These are phyloP conservation scores for Leccinellum albellum DNA, from an alignment of 768 basidiomycete genomes.

Conservation along the genomic window DNA sequence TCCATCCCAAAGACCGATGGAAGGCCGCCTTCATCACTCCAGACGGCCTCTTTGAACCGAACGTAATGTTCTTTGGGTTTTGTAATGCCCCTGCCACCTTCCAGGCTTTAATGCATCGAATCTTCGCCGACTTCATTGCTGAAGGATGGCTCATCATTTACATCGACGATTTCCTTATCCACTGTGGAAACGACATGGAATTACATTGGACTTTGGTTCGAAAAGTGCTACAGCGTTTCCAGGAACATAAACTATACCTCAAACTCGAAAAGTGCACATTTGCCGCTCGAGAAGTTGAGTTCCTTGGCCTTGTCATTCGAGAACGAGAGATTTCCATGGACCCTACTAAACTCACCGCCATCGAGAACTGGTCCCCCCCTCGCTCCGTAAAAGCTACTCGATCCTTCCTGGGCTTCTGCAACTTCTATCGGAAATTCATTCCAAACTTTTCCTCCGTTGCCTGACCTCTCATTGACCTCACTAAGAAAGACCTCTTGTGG, in stretches of 20 bases:
- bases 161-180: not conserved
- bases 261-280: not conserved
- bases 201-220: not conserved
- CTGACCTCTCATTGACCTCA: not conserved
- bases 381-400: not conserved
- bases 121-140: not conserved
- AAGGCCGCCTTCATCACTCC: no score
- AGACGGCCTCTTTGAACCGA: not conserved
- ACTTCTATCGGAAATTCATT: not conserved
- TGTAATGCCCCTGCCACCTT: not conserved
- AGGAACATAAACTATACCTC: not conserved
- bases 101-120: not conserved
- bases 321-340: not conserved
- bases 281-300: not conserved
- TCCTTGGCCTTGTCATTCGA: not conserved
- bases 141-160: not conserved
- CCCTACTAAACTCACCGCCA: not conserved
- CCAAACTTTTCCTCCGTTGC: not conserved
- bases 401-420: no score
- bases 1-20: not conserved
- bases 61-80: not conserved
- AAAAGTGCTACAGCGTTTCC: not conserved
- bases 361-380: not conserved
- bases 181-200: not conserved
- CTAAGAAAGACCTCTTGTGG: not conserved